phyloP scores from a whole-genome alignment of 768 basidiomycete species.

The Pisolithus albus region DNA sequence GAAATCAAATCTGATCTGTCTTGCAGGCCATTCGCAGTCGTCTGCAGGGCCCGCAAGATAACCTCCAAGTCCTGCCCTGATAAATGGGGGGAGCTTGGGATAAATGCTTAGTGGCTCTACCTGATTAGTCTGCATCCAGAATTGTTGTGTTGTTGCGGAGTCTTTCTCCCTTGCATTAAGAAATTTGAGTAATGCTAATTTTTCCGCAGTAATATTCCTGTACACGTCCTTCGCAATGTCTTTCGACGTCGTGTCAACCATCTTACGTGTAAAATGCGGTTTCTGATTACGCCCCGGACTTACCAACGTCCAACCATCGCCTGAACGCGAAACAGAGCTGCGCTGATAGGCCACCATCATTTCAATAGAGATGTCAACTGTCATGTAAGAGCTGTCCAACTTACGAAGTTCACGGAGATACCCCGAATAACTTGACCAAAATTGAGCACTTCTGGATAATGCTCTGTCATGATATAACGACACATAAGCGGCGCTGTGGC shows the following conservation, averaged over 20 bases:
- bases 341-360: slow-evolving; percentile 33
- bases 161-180: slow-evolving; percentile 40
- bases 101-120: slow-evolving; percentile 10
- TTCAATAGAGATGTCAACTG: slow-evolving; percentile 1
- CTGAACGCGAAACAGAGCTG: slow-evolving; percentile 73
- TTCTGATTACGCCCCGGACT: slow-evolving; percentile 3
- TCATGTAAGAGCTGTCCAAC: slow-evolving; percentile 22
- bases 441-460: slow-evolving; percentile 69
- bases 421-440: slow-evolving; percentile 82
- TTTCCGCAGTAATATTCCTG: slow-evolving; percentile 56
- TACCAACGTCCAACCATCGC: slow-evolving; percentile 71
- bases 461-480: slow-evolving; percentile 37
- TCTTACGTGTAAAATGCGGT: slow-evolving; percentile 6
- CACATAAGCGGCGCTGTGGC: slow-evolving; percentile 3
- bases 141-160: slow-evolving; percentile 20
- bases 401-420: slow-evolving; percentile 73
- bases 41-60: slow-evolving; percentile 14
- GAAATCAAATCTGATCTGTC: slow-evolving; percentile 17
- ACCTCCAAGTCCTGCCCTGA: slow-evolving; percentile 24
- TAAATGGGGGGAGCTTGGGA: slow-evolving; percentile 1
- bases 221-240: slow-evolving; percentile 63
- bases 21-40: slow-evolving; percentile 13
- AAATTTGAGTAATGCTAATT: slow-evolving; percentile 41
- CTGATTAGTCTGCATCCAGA: slow-evolving; percentile 25
- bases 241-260: slow-evolving; percentile 17